Evolutionary conservation across 306 rosid species (phyloP), one percentile per base, ranked within the genome.

Genomic region (Astragalus glycyphyllos): DNA sequence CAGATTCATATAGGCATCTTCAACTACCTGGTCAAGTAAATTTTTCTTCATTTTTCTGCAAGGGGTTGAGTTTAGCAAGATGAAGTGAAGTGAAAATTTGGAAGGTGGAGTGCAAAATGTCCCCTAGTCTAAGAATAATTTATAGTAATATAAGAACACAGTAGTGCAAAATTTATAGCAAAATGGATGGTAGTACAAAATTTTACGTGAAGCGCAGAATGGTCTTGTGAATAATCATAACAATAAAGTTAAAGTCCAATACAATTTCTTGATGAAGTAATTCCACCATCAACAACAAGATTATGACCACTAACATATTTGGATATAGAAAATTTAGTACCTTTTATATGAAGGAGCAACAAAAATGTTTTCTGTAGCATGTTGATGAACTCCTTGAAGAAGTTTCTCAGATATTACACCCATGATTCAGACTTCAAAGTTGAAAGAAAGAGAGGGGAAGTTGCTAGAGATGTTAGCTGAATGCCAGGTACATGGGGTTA

Each of bases 231-330:
- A 63, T 45, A 5, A 31, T 26, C 31, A 59, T 4, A 51, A 16
- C 1, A 44, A 14, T 11, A 8, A 60, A 16, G 31, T 26, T 26
- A 3, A 10, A 32, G 62, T 11, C 87, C 90, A 72, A 93, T 79
- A 71, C 92, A 86, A 85, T 93, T 93, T 71, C 71, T 88, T 4
- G 93, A 90, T 26, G 88, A 71, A 53, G 98, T 93, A 54, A 93
- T 31, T 74, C 98, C 98, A 58, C 98, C 96, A 60, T 93, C 98
- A 4, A 93, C 93, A 41, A 93, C 98, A 26, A 93, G 89, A 34
- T 93, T 93, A 69, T 93, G 98, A 6, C 98, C 98, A 72, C 97
- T 93, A 47, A 93, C 85, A 77, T 93, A 93, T 69, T 72, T 6
- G 14, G 56, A 12, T 4, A 8, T 57, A 5, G 40, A 31, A 61